phyloP scores from a whole-genome alignment of 345 rosid species.

The Euphorbia tirucalli region DNA sequence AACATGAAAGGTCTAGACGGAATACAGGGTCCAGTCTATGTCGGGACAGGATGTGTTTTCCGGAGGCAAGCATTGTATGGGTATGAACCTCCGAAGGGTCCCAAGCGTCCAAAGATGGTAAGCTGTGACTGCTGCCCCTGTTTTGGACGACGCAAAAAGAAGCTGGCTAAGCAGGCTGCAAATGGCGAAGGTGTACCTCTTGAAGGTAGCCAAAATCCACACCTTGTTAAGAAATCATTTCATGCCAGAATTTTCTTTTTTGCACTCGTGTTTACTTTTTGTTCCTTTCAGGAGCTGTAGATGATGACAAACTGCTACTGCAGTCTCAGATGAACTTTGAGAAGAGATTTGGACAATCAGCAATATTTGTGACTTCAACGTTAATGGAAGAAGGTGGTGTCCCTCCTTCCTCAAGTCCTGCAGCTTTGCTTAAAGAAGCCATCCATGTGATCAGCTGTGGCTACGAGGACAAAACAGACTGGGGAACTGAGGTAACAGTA shows the following conservation, averaged over 20 bases:
- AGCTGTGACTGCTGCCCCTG: slow-evolving; percentile 97
- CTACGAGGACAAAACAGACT: slow-evolving; percentile 96
- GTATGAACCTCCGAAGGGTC: slow-evolving; percentile 31
- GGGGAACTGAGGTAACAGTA: slow-evolving; percentile 85
- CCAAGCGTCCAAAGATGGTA: slow-evolving; percentile 88
- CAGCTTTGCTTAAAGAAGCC: slow-evolving; percentile 92
- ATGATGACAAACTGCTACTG: slow-evolving; percentile 71
- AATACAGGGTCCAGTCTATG: slow-evolving; percentile 35
- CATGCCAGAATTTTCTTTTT: neutral
- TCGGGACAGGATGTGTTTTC: slow-evolving; percentile 38
- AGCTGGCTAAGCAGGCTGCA: slow-evolving; percentile 43
- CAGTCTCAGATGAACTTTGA: slow-evolving; percentile 96
- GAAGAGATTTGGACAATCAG: slow-evolving; percentile 86
- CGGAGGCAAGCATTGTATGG: slow-evolving; percentile 33
- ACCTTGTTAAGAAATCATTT: neutral
- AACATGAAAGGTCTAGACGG: slow-evolving; percentile 41
- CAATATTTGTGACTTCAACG: slow-evolving; percentile 87
- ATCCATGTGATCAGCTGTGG: slow-evolving; percentile 98
- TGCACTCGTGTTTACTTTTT: neutral
- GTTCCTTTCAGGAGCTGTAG: slow-evolving; percentile 36
- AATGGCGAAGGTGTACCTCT: slow-evolving; percentile 51
- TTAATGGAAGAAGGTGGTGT: slow-evolving; percentile 94
- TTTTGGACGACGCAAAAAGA: slow-evolving; percentile 79
- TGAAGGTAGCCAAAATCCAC: slow-evolving; percentile 44
- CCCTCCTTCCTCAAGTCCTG: slow-evolving; percentile 97